Conservation (phyloP, 2,329 filamentous ascomycete genomes). For the Sphaerulina populicola region DNA sequence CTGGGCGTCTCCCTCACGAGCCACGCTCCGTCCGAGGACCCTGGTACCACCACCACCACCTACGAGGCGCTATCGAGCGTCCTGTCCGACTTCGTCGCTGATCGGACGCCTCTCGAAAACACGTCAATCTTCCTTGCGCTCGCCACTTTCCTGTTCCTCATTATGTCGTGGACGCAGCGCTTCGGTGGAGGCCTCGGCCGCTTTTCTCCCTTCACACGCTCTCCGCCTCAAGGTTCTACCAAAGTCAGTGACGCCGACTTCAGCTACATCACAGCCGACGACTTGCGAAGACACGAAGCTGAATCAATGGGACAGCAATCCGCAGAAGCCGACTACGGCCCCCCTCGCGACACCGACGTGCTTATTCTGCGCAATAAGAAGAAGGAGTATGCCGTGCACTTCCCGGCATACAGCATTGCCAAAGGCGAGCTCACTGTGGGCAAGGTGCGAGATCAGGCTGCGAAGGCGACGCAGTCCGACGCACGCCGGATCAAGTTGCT, state of each 20-base stretch:
- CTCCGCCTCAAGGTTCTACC: constrained; percentile 35
- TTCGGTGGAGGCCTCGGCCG: constrained; percentile 38
- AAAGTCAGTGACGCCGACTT: constrained; percentile 69
- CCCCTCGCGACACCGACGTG: constrained; percentile 57
- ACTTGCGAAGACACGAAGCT: constrained; percentile 44
- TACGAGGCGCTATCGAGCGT: constrained; percentile 10
- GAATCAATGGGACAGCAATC: constrained; percentile 24
- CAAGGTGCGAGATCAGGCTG: constrained; percentile 60
- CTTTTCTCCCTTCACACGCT: constrained; percentile 44
- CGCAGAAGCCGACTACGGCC: constrained; percentile 40
- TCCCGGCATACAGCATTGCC: constrained; percentile 66
- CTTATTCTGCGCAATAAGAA: constrained; percentile 61
- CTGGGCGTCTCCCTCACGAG: constrained; percentile 8
- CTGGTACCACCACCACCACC: constrained; percentile 2
- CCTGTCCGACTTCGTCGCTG: constrained; percentile 22
- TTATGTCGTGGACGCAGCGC: constrained; percentile 43
- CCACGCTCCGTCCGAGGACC: constrained; percentile 2
- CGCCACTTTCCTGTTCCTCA: constrained; percentile 34
- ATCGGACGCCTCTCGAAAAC: constrained; percentile 27
- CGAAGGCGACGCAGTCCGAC: constrained; percentile 55
- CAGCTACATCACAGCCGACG: constrained; percentile 73
- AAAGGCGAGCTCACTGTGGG: constrained; percentile 61
- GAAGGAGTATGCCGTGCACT: constrained; percentile 59
- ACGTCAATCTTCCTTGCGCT: constrained; percentile 29
- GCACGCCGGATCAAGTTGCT: constrained; percentile 55